Evolutionary conservation across 208 protist genomes (phyloP), one percentile per base, ranked within the genome.

Genomic region (Balamuthia mandrillaris): DNA sequence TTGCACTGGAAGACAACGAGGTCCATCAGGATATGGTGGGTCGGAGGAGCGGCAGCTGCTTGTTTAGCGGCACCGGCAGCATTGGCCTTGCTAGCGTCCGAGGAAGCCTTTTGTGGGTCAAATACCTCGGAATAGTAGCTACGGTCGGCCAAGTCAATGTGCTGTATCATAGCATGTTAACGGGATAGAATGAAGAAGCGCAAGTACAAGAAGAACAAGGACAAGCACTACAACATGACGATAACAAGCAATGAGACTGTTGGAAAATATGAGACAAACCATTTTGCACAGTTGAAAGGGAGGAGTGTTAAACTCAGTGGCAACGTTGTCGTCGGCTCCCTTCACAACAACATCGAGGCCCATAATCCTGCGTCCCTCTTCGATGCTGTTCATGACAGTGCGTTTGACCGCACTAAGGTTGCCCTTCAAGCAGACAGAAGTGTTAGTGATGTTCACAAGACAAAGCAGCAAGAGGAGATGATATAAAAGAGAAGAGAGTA

Each of bases 361-460:
- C 86, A 89, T 86, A 10, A 86, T 18, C 14, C 81, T 33, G 37
- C 86, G 60, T 33, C 86, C 86, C 18, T 89, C 65, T 54, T 88
- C 66, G 47, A 79, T 79, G 31, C 84, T 88, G 10, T 42, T 54
- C 39, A 88, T 86, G 2, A 88, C 86, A 21, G 84, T 88, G 1
- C 60, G 45, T n/a, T 81, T 88, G n/a, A 87, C 47, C 54, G 82
- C 85, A 21, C 78, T 79, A 18, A 83, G 18, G 0, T 78, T 79
- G n/a, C 66, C 86, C 14, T 72, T n/a, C n/a, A n/a, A n/a, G n/a
- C n/a, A n/a, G n/a, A n/a, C n/a, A n/a, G n/a, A 65, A 65, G 12
- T 54, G n/a, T n/a, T n/a, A n/a, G n/a, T n/a, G n/a, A n/a, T n/a
- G n/a, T n/a, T n/a, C n/a, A n/a, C n/a, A n/a, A n/a, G n/a, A n/a